Evolutionary conservation across 352 stramenopile genomes (phyloP), one percentile per base, ranked within the genome.

Genomic region (Phytopythium sindhum): DNA sequence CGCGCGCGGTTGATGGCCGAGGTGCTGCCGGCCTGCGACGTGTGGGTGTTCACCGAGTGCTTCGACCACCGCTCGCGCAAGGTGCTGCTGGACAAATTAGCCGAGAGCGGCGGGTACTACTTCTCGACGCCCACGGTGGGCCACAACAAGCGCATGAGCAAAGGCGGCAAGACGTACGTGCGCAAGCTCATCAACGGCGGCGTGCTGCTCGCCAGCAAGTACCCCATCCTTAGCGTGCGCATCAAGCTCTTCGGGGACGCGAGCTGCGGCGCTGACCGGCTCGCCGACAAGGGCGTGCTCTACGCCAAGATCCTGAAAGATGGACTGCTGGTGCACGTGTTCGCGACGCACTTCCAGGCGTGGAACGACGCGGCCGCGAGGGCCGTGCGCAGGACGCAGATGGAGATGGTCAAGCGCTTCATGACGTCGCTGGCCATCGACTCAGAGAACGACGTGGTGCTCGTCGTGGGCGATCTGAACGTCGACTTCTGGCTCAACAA

Each of bases 281-380:
- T 93, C 14, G 84, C 84, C 10, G 84, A 93, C 67, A 93, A 93
- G 63, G 84, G 84, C 29, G 76, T 93, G 17, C 47, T 93, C 11
- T 93, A 93, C 67, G 89, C 78, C 72, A 91, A 90, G 61, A 87
- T 93, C 65, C 55, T 91, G 8, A 93, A 93, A 56, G 72, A 93
- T 50, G 81, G 82, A 0, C 65, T 90, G 29, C 64, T 89, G 0
- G 77, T 90, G 66, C 84, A 93, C 65, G 70, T 93, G 0, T 93
- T 93, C 60, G 76, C 77, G 45, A 93, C 81, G 1, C 84, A 93
- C 54, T 60, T 93, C 50, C 84, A 93, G 58, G 84, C 84, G 8
- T 93, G 84, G 84, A 88, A 90, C 61, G 82, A 93, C 59, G 60
- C 72, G 1, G 44, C 80, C 28, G 87, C 81, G 26, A 75, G 80